Evolutionary conservation across 768 basidiomycete genomes (phyloP).

Genomic region (Clitopilus hobsonii): DNA sequence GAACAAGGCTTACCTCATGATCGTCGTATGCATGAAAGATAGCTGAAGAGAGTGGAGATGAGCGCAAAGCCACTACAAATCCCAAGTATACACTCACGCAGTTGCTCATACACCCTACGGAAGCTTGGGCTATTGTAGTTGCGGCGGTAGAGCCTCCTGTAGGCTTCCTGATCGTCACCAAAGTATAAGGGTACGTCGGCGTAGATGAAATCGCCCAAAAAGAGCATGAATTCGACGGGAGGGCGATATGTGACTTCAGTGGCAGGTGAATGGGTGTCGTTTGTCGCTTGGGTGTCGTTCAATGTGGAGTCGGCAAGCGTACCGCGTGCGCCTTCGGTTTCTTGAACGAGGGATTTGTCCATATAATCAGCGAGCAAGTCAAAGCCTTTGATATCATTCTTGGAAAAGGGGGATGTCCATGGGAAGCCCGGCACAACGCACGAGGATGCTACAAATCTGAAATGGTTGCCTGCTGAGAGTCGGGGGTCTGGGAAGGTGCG

Average conservation of each 20-base stretch:
- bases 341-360: constrained; percentile 10
- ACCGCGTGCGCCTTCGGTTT: background rate
- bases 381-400: constrained; percentile 55
- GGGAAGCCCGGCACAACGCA: constrained; percentile 74
- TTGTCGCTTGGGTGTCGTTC: constrained; percentile 6
- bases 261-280: background rate
- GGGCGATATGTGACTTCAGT: constrained; percentile 6
- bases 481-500: constrained; percentile 72
- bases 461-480: constrained; percentile 46
- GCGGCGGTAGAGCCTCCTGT: constrained; percentile 62
- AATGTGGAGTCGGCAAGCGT: background rate
- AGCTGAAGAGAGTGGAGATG: constrained; percentile 54
- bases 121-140: constrained; percentile 63
- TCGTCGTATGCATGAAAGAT: constrained; percentile 71
- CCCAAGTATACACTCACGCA: constrained; percentile 45
- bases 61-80: constrained; percentile 26
- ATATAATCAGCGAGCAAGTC: constrained; percentile 55
- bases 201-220: constrained; percentile 76
- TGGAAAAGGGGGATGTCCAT: constrained; percentile 49
- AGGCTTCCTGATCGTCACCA: constrained; percentile 54
- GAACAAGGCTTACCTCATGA: constrained; percentile 45
- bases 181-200: constrained; percentile 65
- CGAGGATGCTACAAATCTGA: constrained; percentile 66
- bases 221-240: constrained; percentile 56
- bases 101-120: constrained; percentile 59